Conservation (phyloP, 2,329 filamentous ascomycete species). For the Penicillium hesseltinei region DNA sequence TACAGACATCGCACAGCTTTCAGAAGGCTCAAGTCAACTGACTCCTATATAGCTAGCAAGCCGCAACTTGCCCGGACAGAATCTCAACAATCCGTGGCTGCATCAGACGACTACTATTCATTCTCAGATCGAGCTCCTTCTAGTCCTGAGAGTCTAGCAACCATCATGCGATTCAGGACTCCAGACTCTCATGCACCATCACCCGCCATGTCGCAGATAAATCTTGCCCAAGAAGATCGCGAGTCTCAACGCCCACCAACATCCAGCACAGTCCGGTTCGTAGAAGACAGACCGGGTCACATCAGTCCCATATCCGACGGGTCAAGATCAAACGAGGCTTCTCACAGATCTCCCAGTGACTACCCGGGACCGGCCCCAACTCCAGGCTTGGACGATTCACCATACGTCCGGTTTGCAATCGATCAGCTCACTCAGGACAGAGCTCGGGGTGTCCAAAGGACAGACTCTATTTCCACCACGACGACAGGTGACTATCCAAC, state of each 20-base stretch:
- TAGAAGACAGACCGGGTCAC: conserved; percentile 22
- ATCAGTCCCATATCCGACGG: conserved; percentile 24
- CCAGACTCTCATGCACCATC: conserved; percentile 41
- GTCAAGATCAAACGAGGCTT: conserved; percentile 23
- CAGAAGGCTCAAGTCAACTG: conserved; percentile 7
- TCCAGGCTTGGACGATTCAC: conserved; percentile 78
- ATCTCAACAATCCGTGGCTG: conserved; percentile 48
- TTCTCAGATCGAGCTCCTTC: conserved; percentile 43
- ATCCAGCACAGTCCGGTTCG: conserved; percentile 29
- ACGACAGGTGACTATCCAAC: conserved; percentile 46
- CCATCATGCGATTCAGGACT: conserved; percentile 45
- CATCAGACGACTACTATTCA: conserved; percentile 51
- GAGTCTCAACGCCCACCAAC: conserved; percentile 22
- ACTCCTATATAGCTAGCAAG: conserved; percentile 38
- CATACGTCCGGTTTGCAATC: conserved; percentile 85
- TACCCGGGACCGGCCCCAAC: conserved; percentile 53
- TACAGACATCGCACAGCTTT: background rate
- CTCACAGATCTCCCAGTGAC: conserved; percentile 28
- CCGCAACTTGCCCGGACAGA: conserved; percentile 45
- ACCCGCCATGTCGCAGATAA: conserved; percentile 23
- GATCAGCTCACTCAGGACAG: conserved; percentile 79
- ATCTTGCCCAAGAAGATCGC: conserved; percentile 5
- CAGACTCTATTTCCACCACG: conserved; percentile 43
- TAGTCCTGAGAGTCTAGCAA: conserved; percentile 40
- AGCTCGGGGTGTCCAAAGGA: conserved; percentile 54